These are phyloP conservation scores for Aspergillus homomorphus DNA, from an alignment of 495 filamentous ascomycete species.

Conservation along the genomic window DNA sequence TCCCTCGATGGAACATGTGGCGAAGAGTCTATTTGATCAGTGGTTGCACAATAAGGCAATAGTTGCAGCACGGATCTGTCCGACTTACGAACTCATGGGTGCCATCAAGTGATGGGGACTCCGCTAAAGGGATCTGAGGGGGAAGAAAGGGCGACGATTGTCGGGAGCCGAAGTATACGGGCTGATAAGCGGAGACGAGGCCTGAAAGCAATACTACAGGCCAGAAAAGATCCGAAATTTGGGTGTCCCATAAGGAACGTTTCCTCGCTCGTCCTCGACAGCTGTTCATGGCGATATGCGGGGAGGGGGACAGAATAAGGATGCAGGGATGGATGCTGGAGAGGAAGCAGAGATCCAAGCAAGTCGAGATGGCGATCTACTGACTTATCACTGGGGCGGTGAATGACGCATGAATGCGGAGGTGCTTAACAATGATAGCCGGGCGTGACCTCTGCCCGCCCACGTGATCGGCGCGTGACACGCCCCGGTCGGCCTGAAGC, in stretches of 20 bases:
- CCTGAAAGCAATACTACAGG: conserved; percentile 22
- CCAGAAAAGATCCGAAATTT: conserved; percentile 21
- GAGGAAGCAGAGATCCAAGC: conserved; percentile 15
- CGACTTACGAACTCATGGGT: conserved; percentile 40
- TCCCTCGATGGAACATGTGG: conserved; percentile 89
- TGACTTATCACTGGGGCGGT: conserved; percentile 2
- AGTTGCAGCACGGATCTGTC: background rate
- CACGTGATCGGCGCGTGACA: conserved; percentile 2
- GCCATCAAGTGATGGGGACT: conserved; percentile 18
- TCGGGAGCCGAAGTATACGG: conserved; percentile 30
- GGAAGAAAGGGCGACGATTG: conserved; percentile 31
- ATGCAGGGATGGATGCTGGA: conserved; percentile 18
- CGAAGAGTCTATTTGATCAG: conserved; percentile 62
- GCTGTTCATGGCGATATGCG: conserved; percentile 16
- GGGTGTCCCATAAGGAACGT: conserved; percentile 12
- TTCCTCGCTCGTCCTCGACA: conserved; percentile 12
- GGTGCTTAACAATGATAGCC: background rate
- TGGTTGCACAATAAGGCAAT: background rate
- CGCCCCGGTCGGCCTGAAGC: background rate
- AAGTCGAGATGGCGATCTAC: background rate
- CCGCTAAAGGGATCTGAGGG: conserved; percentile 31
- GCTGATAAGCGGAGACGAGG: conserved; percentile 27
- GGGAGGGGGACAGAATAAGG: conserved; percentile 6
- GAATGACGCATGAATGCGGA: conserved; percentile 5
- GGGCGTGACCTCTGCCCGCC: background rate